phyloP scores from a whole-genome alignment of 495 filamentous ascomycete species.

The Aspergillus avenaceus region DNA sequence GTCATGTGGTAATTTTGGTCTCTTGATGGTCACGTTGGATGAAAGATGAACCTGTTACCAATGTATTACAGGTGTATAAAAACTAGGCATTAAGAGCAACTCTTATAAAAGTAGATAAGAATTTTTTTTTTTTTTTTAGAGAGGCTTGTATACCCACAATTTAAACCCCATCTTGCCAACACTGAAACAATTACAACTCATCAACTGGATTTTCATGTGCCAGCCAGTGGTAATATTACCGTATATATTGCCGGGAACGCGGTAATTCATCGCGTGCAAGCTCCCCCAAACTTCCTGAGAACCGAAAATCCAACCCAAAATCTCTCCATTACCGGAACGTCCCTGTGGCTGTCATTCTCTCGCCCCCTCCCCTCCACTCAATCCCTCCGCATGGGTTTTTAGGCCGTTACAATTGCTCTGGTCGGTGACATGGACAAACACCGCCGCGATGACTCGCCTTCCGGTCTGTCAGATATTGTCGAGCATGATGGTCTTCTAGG shows the following conservation, averaged over 20 bases:
- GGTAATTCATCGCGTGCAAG: constrained; percentile 38
- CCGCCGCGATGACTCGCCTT: constrained; percentile 44
- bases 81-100: neutral
- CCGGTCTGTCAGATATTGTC: constrained; percentile 43
- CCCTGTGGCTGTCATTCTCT: no score
- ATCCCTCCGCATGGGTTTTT: constrained; percentile 30
- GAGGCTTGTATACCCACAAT: neutral
- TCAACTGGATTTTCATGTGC: neutral
- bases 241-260: constrained; percentile 22
- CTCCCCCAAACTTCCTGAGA: no score
- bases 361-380: neutral
- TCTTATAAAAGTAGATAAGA: neutral
- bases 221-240: constrained; percentile 9
- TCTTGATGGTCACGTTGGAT: neutral
- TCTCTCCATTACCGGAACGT: no score
- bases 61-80: neutral
- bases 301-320: constrained; percentile 4
- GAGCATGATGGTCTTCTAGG: constrained; percentile 48
- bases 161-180: neutral
- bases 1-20: constrained; percentile 1
- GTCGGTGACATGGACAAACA: constrained; percentile 42
- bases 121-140: neutral
- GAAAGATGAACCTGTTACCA: neutral
- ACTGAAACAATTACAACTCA: no score
- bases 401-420: constrained; percentile 15